Evolutionary conservation across 192 early-diverging fungal genomes (phyloP).

Genomic region (Backusella tuberculispora): DNA sequence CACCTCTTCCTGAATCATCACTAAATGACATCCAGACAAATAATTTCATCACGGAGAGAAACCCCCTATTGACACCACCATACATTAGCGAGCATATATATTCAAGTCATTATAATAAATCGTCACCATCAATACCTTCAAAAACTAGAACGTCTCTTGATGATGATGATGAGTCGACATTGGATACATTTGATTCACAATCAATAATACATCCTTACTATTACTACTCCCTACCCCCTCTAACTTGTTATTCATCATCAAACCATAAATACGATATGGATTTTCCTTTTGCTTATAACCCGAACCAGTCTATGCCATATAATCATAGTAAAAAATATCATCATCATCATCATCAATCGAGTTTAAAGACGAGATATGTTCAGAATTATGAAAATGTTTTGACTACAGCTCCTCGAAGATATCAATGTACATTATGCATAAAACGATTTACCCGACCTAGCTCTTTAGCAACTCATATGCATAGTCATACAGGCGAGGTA

Average conservation of each 20-base stretch:
- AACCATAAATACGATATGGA: not conserved
- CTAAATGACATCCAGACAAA: not conserved
- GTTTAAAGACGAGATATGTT: not conserved
- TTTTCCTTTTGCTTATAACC: not conserved
- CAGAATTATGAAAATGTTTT: not conserved
- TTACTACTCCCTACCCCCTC: not conserved
- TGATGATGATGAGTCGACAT: not conserved
- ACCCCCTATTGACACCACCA: not conserved
- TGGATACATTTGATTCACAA: not conserved
- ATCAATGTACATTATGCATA: conserved; percentile 26
- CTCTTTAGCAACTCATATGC: conserved; percentile 28
- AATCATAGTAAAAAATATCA: not conserved
- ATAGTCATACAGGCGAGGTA: conserved; percentile 38
- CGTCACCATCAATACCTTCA: not conserved
- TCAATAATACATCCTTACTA: not conserved
- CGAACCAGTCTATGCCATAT: not conserved
- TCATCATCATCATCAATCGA: not conserved
- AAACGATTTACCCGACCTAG: conserved; percentile 34
- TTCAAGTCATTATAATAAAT: not conserved
- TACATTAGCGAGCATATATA: not conserved
- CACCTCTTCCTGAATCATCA: not conserved
- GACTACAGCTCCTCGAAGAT: conserved; percentile 33
- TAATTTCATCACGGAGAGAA: not conserved
- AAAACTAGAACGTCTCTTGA: not conserved
- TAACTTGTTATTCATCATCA: not conserved